Evolutionary conservation across 2,329 filamentous ascomycete species (phyloP), one percentile per base, ranked within the genome.

Genomic region (Immersiporthe knoxdaviesiana): DNA sequence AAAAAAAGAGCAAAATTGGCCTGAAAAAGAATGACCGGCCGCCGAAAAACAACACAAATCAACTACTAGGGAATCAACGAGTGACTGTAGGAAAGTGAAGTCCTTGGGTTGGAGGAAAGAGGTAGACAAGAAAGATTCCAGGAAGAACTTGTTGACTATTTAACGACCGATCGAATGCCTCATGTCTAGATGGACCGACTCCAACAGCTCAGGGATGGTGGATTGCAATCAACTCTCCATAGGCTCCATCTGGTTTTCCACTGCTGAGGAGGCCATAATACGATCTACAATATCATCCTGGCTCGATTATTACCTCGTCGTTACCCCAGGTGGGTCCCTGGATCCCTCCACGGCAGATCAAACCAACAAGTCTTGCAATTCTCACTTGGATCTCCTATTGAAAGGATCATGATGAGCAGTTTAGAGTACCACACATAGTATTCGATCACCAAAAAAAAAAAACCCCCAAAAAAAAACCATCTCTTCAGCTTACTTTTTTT

Each of bases 61-160:
- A 69, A 69, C 67, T 63, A 69, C 69, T 58, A 61, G 39, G 59
- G 18, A 64, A 66, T 50, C 70, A 71, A 72, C 65, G 70, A 72
- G 52, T 52, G 70, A 72, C 63, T 70, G 52, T 12, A 11, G 39
- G 59, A 37, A 61, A 32, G 54, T 66, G 44, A 65, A 70, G 65
- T 60, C 56, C 68, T 68, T 72, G 70, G 27, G 39, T 59, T 37
- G 24, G 52, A 21, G 56, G 32, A 52, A 32, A 32, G 41, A n/a
- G n/a, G n/a, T n/a, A 52, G 44, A 58, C 63, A 66, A 54, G 24
- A 47, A 32, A 37, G 14, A 50, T 27, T 10, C 14, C 30, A 66
- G 59, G 59, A 50, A 16, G 47, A 16, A 32, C 56, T 18, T 24
- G 59, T 35, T 56, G 41, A 39, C 21, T 68, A 66, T 68, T 63